Conservation (phyloP, 139 green algal genomes). For the Chlamydomonas sp. region DNA sequence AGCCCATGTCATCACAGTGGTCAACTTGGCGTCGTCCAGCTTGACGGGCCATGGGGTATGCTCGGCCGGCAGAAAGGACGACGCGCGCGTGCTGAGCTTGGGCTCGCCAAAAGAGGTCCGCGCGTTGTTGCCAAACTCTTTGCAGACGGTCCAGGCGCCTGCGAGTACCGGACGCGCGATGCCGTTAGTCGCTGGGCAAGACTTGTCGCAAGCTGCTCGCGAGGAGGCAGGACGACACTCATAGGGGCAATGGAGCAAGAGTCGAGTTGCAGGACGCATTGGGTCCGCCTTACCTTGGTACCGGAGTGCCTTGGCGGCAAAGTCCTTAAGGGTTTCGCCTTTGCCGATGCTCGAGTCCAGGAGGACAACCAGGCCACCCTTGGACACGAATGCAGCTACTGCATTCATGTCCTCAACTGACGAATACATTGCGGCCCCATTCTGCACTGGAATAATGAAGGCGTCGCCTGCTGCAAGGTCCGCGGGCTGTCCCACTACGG, state of each 20-base stretch:
- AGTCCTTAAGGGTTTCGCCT: too few relatives aligned
- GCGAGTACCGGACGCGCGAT: not conserved
- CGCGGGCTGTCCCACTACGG: constrained; percentile 8
- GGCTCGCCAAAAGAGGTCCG: not conserved
- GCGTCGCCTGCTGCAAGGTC: constrained; percentile 10
- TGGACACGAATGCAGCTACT: too few relatives aligned
- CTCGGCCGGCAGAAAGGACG: not conserved
- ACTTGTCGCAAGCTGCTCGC: not conserved
- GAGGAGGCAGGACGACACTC: too few relatives aligned
- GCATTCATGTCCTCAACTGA: too few relatives aligned
- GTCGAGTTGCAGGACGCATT: too few relatives aligned
- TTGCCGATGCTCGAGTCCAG: not conserved
- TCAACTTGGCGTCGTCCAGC: not conserved
- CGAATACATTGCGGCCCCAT: too few relatives aligned
- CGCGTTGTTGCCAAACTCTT: not conserved
- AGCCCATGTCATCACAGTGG: not conserved
- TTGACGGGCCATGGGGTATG: not conserved
- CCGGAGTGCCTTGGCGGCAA: not conserved
- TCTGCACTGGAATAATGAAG: not conserved
- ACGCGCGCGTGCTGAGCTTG: not conserved
- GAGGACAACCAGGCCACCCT: too few relatives aligned
- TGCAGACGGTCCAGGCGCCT: constrained; percentile 4
- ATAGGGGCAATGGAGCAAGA: too few relatives aligned
- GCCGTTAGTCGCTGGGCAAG: too few relatives aligned
- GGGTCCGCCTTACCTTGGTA: not conserved